Evolutionary conservation across 108 stramenopile genomes (phyloP).

Genomic region (Licmophora abbreviata): DNA sequence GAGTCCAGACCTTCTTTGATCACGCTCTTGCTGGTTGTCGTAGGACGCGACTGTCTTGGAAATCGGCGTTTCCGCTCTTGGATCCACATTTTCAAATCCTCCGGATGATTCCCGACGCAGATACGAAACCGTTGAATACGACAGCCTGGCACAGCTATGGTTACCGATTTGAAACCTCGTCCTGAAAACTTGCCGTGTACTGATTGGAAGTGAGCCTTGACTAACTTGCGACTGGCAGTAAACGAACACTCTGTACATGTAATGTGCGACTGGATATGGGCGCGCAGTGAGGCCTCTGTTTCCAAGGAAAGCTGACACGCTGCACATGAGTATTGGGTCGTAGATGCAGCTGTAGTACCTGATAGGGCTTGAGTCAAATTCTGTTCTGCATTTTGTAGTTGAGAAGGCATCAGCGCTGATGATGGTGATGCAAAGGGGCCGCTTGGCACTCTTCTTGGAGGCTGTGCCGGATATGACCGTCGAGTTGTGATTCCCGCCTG

Average conservation of each 20-base stretch:
- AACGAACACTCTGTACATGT: slow-evolving; percentile 40
- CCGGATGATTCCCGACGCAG: slow-evolving; percentile 84
- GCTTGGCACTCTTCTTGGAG: too few species aligned
- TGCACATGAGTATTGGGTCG: slow-evolving; percentile 19
- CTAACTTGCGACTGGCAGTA: slow-evolving; percentile 35
- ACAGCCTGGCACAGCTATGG: slow-evolving; percentile 68
- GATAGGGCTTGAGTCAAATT: too few species aligned
- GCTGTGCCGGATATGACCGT: too few species aligned
- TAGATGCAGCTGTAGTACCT: background rate
- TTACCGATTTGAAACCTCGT: slow-evolving; percentile 74
- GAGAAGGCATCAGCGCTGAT: too few species aligned
- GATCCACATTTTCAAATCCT: slow-evolving; percentile 81
- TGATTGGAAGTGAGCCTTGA: slow-evolving; percentile 42
- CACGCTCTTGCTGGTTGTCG: slow-evolving; percentile 3
- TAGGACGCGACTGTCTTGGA: slow-evolving; percentile 28
- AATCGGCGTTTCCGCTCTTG: slow-evolving; percentile 67
- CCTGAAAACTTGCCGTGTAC: slow-evolving; percentile 63
- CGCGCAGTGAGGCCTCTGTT: slow-evolving; percentile 20
- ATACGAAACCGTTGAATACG: slow-evolving; percentile 67
- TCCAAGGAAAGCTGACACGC: slow-evolving; percentile 31
- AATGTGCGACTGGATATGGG: slow-evolving; percentile 32
- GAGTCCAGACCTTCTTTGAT: slow-evolving; percentile 16
- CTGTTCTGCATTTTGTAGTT: too few species aligned
- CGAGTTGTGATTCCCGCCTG: too few species aligned
- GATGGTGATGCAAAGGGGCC: too few species aligned